Evolutionary conservation across 345 rosid species (phyloP), one percentile per base, ranked within the genome.

Genomic region (Acer yangbiense): DNA sequence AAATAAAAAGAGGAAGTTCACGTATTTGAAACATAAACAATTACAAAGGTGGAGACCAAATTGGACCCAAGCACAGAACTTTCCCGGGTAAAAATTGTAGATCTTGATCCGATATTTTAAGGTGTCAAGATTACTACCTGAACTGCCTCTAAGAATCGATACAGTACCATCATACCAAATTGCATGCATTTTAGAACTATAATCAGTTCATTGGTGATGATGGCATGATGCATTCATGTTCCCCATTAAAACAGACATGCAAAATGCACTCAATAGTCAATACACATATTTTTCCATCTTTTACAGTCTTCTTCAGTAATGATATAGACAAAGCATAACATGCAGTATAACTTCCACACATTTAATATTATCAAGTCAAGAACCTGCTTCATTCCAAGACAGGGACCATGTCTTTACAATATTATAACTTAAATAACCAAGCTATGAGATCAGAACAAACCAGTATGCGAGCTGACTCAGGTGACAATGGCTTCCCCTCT

Each of bases 401-500:
- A 29, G 32, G 1, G 72, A 17, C 58, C 17, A 17, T 46, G 17
- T 50, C 50, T 41, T 65, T 13, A 64, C 32, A 54, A 35, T 54
- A 57, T 9, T 35, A 69, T 65, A 39, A 71, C 9, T 60, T 14
- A 9, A 58, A 44, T 46, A 58, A 61, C 20, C 3, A 54, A 66
- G 23, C 21, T 54, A 39, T 17, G 66, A 65, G 57, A 8, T 16
- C 7, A 70, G 55, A 27, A 78, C 78, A 21, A 73, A 94, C 98
- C 98, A 97, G 87, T 82, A 97, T 91, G 69, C 95, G 93, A 75
- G 97, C 85, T 41, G 99, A 84, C 85, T 94, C 93, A 3, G 99
- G 99, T 17, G 98, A 94, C 79, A 97, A 78, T 23, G 90, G 91
- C 79, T 97, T 91, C 69, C 95, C 97, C 83, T 97, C 98, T 85